A percentile compares a stretch with the other conserved stretches of the same genome.
Evolutionary conservation across 805 yeast genomes (phyloP).

Genomic region (Metschnikowia reukaufii): DNA sequence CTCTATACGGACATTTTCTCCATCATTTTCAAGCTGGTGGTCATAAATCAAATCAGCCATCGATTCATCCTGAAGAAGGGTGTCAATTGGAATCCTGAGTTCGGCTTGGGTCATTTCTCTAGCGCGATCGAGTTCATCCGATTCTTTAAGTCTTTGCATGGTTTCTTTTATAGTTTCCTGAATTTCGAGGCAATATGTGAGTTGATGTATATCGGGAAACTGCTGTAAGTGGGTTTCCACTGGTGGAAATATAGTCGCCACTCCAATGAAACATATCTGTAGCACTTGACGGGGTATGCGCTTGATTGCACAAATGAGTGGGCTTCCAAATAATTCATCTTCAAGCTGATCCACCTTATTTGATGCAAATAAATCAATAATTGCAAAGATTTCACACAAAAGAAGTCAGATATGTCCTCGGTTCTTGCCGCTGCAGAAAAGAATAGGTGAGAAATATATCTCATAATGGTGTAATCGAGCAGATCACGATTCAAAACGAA

Average conservation of each 20-base stretch:
- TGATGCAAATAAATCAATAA: slow-evolving; percentile 7
- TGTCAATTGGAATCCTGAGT: slow-evolving; percentile 6
- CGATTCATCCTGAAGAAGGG: background rate
- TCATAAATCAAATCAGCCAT: background rate
- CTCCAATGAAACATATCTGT: background rate
- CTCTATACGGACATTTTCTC: background rate
- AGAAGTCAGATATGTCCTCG: background rate
- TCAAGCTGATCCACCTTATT: slow-evolving; percentile 9
- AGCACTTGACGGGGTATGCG: slow-evolving; percentile 1
- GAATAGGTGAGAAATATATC: slow-evolving; percentile 7
- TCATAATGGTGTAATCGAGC: slow-evolving; percentile 8
- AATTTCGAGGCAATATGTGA: background rate
- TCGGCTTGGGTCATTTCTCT: background rate
- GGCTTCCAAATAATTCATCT: background rate
- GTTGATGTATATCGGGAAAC: background rate
- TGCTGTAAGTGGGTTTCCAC: background rate
- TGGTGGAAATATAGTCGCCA: slow-evolving; percentile 5
- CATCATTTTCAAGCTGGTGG: background rate
- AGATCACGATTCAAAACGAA: slow-evolving; percentile 7
- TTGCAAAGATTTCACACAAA: slow-evolving; percentile 1
- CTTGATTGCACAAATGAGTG: background rate
- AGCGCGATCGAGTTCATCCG: background rate
- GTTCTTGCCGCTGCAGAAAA: slow-evolving; percentile 4
- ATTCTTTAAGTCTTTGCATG: background rate
- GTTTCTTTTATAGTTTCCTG: background rate